Evolutionary conservation across 108 stramenopile species (phyloP).

Genomic region (Skeletonema grethae): DNA sequence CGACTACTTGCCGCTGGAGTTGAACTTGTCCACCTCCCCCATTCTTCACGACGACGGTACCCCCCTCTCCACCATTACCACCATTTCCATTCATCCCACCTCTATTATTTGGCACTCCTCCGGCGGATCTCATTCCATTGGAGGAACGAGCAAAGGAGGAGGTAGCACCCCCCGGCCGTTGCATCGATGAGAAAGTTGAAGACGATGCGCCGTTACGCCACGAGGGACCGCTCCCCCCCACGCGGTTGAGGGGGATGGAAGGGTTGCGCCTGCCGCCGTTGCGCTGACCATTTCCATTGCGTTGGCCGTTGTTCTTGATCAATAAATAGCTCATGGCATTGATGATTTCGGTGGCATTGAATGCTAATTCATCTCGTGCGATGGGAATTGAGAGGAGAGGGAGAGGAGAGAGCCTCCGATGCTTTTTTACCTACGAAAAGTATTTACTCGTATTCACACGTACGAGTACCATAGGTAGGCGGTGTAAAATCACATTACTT

Average conservation of each 20-base stretch:
- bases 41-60: constrained; percentile 21
- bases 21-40: constrained; percentile 48
- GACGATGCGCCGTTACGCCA: constrained; percentile 1
- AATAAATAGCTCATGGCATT: constrained; percentile 2
- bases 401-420: no score
- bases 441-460: no score
- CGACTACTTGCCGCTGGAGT: constrained; percentile 22
- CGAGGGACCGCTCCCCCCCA: constrained; percentile 3
- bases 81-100: neutral
- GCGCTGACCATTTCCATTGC: neutral
- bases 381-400: no score
- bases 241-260: constrained; percentile 3
- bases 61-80: neutral
- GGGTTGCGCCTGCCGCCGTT: neutral
- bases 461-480: no score
- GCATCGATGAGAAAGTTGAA: neutral
- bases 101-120: neutral
- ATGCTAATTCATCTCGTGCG: neutral
- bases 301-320: neutral
- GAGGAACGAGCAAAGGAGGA: neutral
- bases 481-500: no score
- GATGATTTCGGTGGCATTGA: neutral
- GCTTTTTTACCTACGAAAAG: no score
- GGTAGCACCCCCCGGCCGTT: constrained; percentile 1
- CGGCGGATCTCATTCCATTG: neutral